Conservation (phyloP, 2,329 filamentous ascomycete genomes). For the Coccinonectria pachysandricola region DNA sequence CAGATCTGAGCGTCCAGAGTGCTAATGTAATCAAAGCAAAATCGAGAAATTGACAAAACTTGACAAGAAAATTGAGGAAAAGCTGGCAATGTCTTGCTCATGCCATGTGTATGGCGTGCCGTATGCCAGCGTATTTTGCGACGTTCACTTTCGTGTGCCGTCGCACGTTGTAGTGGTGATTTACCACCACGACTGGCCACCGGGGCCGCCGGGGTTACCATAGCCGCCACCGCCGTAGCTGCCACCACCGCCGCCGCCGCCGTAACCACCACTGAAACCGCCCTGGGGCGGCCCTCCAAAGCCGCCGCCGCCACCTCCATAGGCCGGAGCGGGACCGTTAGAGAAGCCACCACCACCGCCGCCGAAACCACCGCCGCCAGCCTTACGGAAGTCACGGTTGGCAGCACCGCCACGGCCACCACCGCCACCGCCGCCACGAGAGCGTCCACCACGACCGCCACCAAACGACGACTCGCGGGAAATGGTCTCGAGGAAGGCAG, state of each 20-base stretch:
- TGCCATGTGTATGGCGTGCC: too few species aligned
- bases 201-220: conserved; percentile 59
- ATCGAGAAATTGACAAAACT: conserved; percentile 15
- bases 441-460: conserved; percentile 51
- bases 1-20: conserved; percentile 21
- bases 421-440: conserved; percentile 45
- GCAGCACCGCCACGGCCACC: conserved; percentile 58
- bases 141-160: too few species aligned
- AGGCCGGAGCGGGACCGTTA: conserved; percentile 29
- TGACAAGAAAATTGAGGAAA: too few species aligned
- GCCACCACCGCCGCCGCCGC: conserved; percentile 33
- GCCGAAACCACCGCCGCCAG: conserved; percentile 39
- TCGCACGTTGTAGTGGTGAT: too few species aligned
- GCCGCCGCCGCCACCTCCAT: conserved; percentile 24
- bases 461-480: conserved; percentile 87
- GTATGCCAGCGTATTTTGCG: too few species aligned
- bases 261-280: conserved; percentile 28
- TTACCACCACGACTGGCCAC: conserved; percentile 62
- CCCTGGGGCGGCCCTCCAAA: conserved; percentile 23
- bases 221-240: conserved; percentile 39
- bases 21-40: conserved; percentile 16
- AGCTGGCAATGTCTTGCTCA: too few species aligned
- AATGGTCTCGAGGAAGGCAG: conserved; percentile 90
- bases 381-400: conserved; percentile 86
- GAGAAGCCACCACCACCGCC: conserved; percentile 34